Conservation (phyloP, 108 stramenopile genomes). For the Parietichytrium sp. region DNA sequence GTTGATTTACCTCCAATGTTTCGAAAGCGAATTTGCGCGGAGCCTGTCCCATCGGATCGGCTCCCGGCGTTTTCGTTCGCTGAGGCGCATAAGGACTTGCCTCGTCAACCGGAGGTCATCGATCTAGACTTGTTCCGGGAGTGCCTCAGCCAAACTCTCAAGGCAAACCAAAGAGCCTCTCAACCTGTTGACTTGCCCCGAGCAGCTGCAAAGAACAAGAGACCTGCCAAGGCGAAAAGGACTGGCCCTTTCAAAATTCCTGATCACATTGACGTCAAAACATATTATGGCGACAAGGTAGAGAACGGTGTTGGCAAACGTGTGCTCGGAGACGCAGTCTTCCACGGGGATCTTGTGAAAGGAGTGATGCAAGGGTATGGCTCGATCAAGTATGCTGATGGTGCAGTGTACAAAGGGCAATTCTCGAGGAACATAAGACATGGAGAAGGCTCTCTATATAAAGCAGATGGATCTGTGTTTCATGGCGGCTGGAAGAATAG, state of each 20-base stretch:
- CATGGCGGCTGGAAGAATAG: slow-evolving; percentile 57
- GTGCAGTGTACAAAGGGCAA: slow-evolving; percentile 69
- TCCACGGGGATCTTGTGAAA: slow-evolving; percentile 71
- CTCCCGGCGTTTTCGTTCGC: neutral
- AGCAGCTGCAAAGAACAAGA: too few species aligned
- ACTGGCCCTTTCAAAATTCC: neutral
- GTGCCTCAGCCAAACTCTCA: too few species aligned
- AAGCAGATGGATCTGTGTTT: slow-evolving; percentile 2
- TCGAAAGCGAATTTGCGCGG: neutral
- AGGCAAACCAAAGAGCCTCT: too few species aligned
- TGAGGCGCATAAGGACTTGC: too few species aligned
- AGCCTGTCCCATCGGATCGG: slow-evolving; percentile 22
- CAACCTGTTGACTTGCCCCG: too few species aligned
- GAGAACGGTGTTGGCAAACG: neutral
- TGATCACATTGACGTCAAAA: slow-evolving; percentile 15
- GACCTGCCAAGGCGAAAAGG: neutral
- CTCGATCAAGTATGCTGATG: slow-evolving; percentile 72
- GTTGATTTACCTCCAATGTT: neutral
- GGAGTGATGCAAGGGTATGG: slow-evolving; percentile 83
- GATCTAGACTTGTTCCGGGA: too few species aligned
- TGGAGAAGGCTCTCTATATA: slow-evolving; percentile 62
- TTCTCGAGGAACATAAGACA: slow-evolving; percentile 70
- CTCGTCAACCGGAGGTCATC: too few species aligned
- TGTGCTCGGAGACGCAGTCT: slow-evolving; percentile 48
- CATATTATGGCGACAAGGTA: neutral